A percentile compares a stretch with the other conserved stretches of the same genome.
These are phyloP conservation scores for Chlorella sorokiniana DNA, from an alignment of 139 green algal species.

Conservation along the genomic window DNA sequence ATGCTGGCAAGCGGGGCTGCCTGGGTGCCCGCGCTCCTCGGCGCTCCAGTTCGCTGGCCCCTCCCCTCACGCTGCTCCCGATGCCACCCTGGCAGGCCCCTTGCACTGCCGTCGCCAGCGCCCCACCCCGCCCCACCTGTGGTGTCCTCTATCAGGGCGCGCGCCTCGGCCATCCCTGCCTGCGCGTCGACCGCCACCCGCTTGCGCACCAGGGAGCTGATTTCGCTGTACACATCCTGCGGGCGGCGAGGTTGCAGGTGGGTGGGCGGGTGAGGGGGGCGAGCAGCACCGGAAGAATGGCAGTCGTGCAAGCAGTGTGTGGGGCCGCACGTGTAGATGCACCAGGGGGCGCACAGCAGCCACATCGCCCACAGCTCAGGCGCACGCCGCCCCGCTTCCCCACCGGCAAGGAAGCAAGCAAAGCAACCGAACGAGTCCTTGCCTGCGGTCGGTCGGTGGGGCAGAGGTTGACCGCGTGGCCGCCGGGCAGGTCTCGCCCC, in stretches of 20 bases:
- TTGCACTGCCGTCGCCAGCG: neutral
- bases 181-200: constrained; percentile 51
- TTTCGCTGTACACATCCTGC: constrained; percentile 86
- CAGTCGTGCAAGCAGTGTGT: neutral
- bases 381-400: too few relatives aligned
- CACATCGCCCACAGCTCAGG: too few relatives aligned
- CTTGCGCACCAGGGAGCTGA: constrained; percentile 60
- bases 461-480: constrained; percentile 85
- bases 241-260: neutral
- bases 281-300: too few relatives aligned
- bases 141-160: constrained; percentile 32
- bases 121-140: neutral
- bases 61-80: neutral
- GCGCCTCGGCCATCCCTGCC: constrained; percentile 37
- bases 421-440: neutral
- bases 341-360: too few relatives aligned
- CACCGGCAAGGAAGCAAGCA: too few relatives aligned
- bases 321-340: too few relatives aligned
- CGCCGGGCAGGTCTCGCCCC: constrained; percentile 78
- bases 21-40: too few relatives aligned
- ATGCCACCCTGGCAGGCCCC: neutral
- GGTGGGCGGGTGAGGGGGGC: neutral
- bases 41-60: too few relatives aligned
- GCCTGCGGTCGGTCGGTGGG: constrained; percentile 64
- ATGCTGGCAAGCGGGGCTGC: neutral